A percentile compares a stretch with the other conserved stretches of the same genome.
phyloP scores from a whole-genome alignment of 179 eudicot species.

The Vitellaria paradoxa region DNA sequence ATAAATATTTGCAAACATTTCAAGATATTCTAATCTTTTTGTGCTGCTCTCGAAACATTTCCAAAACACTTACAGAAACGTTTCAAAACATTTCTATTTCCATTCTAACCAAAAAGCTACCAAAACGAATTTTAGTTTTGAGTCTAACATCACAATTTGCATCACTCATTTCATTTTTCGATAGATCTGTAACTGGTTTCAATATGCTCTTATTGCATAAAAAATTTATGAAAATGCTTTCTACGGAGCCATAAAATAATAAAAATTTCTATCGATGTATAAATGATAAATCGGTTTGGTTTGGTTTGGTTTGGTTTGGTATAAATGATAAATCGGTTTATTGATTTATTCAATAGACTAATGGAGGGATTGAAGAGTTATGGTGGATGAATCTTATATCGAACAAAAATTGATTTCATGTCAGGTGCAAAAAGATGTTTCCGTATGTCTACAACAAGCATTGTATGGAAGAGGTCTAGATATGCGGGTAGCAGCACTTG shows the following conservation, averaged over 20 bases:
- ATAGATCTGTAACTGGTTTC: neutral
- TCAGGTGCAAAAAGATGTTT: slow-evolving; percentile 80
- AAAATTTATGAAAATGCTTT: neutral
- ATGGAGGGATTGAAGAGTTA: neutral
- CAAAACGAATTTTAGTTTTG: too few relatives aligned
- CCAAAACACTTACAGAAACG: too few relatives aligned
- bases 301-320: too few relatives aligned
- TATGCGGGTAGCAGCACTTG: slow-evolving; percentile 74
- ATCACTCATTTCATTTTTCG: too few relatives aligned
- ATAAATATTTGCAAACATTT: too few relatives aligned
- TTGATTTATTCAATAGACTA: neutral
- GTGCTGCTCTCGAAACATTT: too few relatives aligned
- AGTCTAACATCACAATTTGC: too few relatives aligned
- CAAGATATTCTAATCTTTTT: too few relatives aligned
- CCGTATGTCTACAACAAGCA: slow-evolving; percentile 61
- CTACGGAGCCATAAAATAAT: neutral
- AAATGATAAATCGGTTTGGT: neutral
- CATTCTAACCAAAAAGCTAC: too few relatives aligned
- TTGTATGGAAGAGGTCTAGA: slow-evolving; percentile 57
- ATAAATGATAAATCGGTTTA: neutral
- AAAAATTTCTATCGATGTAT: neutral
- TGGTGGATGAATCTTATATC: neutral
- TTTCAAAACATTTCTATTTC: too few relatives aligned
- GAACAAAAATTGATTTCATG: slow-evolving; percentile 11
- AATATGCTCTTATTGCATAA: neutral